Evolutionary conservation across 306 rosid species (phyloP), one percentile per base, ranked within the genome.

Genomic region (Senna tora): DNA sequence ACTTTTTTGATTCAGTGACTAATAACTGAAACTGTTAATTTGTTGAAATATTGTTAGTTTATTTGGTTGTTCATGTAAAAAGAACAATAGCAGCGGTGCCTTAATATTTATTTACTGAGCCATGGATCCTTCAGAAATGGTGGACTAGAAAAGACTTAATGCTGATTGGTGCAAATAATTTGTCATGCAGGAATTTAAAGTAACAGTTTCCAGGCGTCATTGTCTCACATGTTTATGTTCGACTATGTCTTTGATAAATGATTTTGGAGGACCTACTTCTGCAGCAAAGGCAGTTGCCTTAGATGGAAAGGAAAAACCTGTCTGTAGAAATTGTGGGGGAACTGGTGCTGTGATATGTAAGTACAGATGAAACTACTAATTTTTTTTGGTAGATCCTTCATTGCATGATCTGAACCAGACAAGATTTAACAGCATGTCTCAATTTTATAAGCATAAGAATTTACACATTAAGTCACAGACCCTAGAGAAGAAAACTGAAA

Each of bases 251-350:
- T 82, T 89, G 61, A 77, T 81, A 45, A 71, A 67, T 79, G 71
- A 59, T 73, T 68, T 30, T 72, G 77, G 82, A 12, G 73, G 49
- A 15, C 43, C 87, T 11, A n/a, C 39, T 52, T 71, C 85, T 39
- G 72, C 65, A 57, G 55, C 80, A 17, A 58, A 77, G 21, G 93
- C 96, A 58, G 54, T 15, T n/a, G 90, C 96, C 51, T 57, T 70
- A 66, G 90, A 84, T 65, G 87, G 81, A 25, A 86, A 62, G 57
- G 90, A 92, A 30, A 87, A 60, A 79, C 86, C 96, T 0, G 90
- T 10, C 4, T 94, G 98, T 72, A 80, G 96, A 80, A 94, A 94
- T 65, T 94, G 98, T 68, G 84, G 88, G 30, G 98, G 98, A 60
- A 89, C 85, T 17, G 98, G 98, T 15, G 92, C 97, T 42, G 82